These are phyloP conservation scores for Penicillium sp. DNA, from an alignment of 2,329 filamentous ascomycete species.

Conservation along the genomic window DNA sequence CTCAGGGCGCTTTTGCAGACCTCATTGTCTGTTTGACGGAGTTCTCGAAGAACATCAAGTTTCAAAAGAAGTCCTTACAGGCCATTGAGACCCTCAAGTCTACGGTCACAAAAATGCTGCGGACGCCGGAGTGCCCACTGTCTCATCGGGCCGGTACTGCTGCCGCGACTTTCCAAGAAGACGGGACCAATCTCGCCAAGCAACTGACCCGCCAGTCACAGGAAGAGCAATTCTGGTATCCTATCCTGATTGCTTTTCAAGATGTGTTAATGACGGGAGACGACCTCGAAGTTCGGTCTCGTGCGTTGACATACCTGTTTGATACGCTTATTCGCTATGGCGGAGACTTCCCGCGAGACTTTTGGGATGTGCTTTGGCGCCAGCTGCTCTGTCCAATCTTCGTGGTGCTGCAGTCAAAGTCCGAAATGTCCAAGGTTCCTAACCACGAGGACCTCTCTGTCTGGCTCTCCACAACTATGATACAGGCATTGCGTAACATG, in stretches of 20 bases:
- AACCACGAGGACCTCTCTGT: constrained; percentile 97
- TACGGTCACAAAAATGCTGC: constrained; percentile 88
- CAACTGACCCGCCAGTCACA: constrained; percentile 74
- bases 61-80: constrained; percentile 96
- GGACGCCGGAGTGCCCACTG: constrained; percentile 88
- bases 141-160: constrained; percentile 56
- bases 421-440: constrained; percentile 89
- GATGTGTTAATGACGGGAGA: constrained; percentile 99
- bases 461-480: constrained; percentile 99
- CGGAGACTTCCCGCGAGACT: constrained; percentile 82
- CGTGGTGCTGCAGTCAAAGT: constrained; percentile 91
- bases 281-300: constrained; percentile 86
- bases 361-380: constrained; percentile 98
- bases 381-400: constrained; percentile 98
- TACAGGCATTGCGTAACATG: constrained; percentile 95
- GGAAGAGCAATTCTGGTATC: constrained; percentile 98
- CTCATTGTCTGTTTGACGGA: constrained; percentile 93
- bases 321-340: constrained; percentile 87
- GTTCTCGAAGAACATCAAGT: constrained; percentile 97
- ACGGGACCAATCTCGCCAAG: constrained; percentile 48
- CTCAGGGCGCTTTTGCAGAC: constrained; percentile 93
- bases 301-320: constrained; percentile 91
- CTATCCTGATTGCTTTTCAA: constrained; percentile 95
- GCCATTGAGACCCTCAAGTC: constrained; percentile 93
- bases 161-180: constrained; percentile 38